Conservation (phyloP, 2,329 filamentous ascomycete species). For the Nannizzia gypsea region DNA sequence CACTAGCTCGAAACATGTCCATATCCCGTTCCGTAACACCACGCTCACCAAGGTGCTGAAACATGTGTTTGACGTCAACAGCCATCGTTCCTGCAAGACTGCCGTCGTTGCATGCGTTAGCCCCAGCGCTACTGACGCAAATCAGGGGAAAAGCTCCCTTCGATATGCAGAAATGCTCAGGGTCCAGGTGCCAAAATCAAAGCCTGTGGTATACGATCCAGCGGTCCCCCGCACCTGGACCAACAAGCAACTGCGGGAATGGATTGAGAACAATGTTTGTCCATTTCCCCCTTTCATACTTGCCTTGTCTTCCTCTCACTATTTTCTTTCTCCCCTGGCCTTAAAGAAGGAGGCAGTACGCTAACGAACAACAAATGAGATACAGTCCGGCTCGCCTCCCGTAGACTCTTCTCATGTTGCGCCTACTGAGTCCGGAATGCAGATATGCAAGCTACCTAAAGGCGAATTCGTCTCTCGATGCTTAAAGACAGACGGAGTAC, state of each 20-base stretch:
- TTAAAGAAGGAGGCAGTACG: not conserved
- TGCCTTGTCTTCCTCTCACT: not conserved
- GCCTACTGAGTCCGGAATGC: not conserved
- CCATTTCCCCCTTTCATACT: not conserved
- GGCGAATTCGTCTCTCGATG: not conserved
- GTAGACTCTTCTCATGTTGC: conserved; percentile 1
- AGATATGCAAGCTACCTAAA: not conserved
- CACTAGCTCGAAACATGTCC: not conserved
- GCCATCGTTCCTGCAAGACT: conserved; percentile 3
- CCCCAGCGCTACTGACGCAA: not conserved
- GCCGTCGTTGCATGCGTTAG: conserved; percentile 4
- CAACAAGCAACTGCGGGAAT: not conserved
- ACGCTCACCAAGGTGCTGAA: conserved; percentile 2
- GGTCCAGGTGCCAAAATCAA: not conserved
- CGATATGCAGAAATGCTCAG: conserved; percentile 2
- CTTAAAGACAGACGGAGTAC: conserved; percentile 1
- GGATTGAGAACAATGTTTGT: not conserved
- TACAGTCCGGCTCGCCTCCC: not conserved
- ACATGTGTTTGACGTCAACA: conserved; percentile 3
- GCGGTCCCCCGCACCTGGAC: not conserved
- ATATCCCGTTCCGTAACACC: conserved; percentile 1
- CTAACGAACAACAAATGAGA: not conserved
- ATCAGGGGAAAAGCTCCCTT: conserved; percentile 1
- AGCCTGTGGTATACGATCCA: not conserved
- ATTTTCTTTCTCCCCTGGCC: not conserved